phyloP scores from a whole-genome alignment of 164 flowering plant species.

The grape (Vitis vinifera) region ASM3070453v1 NC_081816.1:3163001-3163500 shows the following conservation, averaged over 20 bases:
- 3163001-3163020: conserved; percentile 27
- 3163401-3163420: conserved; percentile 9
- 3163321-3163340: conserved; percentile 6
- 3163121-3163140: conserved; percentile 25
- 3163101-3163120: no score
- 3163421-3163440: conserved; percentile 15
- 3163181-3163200: conserved; percentile 24
- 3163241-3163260: conserved; percentile 24
- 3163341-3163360: conserved; percentile 20
- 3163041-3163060: neutral
- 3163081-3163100: no score
- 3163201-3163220: conserved; percentile 32
- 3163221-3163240: conserved; percentile 37
- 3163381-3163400: conserved; percentile 26
- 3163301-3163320: conserved; percentile 26
- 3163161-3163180: conserved; percentile 25
- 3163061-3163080: no score
- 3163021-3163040: conserved; percentile 25
- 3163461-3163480: no score
- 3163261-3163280: conserved; percentile 22
- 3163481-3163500: no score
- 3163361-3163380: conserved; percentile 25
- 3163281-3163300: conserved; percentile 33
- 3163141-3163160: conserved; percentile 28
- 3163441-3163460: conserved; percentile 12